Conservation (phyloP, 306 rosid genomes). For the Glycine tomentella region DNA sequence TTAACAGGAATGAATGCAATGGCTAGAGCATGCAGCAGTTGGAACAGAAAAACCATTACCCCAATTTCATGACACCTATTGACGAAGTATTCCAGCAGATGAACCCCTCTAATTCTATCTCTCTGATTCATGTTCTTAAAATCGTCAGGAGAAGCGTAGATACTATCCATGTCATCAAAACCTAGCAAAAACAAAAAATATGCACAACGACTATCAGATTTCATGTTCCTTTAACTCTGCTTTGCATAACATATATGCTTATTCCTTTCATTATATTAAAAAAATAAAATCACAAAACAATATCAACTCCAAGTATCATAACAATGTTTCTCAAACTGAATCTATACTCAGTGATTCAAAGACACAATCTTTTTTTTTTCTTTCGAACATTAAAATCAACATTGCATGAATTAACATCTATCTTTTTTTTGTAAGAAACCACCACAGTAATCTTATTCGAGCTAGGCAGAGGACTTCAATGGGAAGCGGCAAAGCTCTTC, state of each 20-base stretch:
- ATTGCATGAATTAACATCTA: background rate
- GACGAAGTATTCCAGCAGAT: constrained; percentile 83
- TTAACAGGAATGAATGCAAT: background rate
- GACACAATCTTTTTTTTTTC: background rate
- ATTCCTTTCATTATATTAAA: background rate
- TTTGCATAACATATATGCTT: background rate
- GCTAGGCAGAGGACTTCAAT: too few species aligned
- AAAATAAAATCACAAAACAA: constrained; percentile 5
- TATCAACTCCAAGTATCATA: background rate
- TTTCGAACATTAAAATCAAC: background rate
- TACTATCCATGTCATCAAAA: constrained; percentile 81
- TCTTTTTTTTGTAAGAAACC: too few species aligned
- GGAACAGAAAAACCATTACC: constrained; percentile 57
- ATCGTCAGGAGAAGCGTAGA: constrained; percentile 89
- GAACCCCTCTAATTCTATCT: constrained; percentile 70
- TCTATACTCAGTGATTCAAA: background rate
- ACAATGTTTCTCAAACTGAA: constrained; percentile 17
- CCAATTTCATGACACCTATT: constrained; percentile 84
- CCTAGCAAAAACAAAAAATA: constrained; percentile 54
- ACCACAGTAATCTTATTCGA: too few species aligned
- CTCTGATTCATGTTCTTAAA: constrained; percentile 63
- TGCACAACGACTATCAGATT: background rate
- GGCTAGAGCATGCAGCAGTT: background rate
- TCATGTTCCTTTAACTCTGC: background rate
- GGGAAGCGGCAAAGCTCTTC: too few species aligned